Evolutionary conservation across 176 grass and related monocot genomes (phyloP).

Genomic region (Musa schizocarpa): DNA sequence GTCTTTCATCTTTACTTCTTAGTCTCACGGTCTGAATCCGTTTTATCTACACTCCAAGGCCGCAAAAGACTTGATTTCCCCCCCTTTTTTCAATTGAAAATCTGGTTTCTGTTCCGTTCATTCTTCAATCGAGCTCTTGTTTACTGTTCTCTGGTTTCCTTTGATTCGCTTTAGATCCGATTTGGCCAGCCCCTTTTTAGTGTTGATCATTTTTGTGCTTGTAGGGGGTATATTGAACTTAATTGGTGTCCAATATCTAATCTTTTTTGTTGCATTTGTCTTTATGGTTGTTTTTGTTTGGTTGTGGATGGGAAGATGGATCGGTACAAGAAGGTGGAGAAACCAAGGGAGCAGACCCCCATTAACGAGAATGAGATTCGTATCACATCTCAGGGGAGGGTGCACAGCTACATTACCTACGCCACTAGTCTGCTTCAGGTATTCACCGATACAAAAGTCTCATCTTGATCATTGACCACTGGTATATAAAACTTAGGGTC

Average conservation of each 20-base stretch:
- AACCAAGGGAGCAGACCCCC: conserved; percentile 76
- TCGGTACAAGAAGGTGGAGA: conserved; percentile 90
- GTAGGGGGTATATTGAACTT: neutral
- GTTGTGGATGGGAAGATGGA: conserved; percentile 44
- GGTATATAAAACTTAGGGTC: neutral
- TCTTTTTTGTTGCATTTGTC: neutral
- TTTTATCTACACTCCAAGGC: neutral
- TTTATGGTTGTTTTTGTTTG: neutral
- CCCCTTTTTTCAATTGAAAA: neutral
- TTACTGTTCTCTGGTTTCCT: neutral
- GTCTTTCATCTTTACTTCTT: neutral
- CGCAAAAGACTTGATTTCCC: neutral
- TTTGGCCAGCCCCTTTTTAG: neutral
- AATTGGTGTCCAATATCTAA: neutral
- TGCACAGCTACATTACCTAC: conserved; percentile 97
- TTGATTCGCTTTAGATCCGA: neutral
- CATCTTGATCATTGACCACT: too few species aligned
- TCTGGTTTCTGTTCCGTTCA: neutral
- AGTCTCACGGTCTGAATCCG: neutral
- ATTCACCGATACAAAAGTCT: neutral
- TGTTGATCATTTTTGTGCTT: neutral
- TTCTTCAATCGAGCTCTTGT: neutral
- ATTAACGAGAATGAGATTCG: conserved; percentile 99
- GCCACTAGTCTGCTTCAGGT: conserved; percentile 87
- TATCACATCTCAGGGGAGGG: conserved; percentile 92